Conservation (phyloP, 2,329 filamentous ascomycete species). For the Aaosphaeria arxii region DNA sequence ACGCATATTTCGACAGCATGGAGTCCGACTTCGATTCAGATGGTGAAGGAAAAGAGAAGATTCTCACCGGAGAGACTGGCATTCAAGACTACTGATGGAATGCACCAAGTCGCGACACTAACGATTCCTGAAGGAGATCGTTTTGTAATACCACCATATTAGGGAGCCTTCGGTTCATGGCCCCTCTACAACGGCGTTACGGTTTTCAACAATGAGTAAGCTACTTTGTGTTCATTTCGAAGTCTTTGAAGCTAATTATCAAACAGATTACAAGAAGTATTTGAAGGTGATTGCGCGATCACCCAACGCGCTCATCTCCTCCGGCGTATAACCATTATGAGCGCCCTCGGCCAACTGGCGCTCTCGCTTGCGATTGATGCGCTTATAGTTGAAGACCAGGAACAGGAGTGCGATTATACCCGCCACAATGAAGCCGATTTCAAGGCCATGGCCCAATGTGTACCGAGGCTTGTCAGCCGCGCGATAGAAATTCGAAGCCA, state of each 20-base stretch:
- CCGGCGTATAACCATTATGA: slow-evolving; percentile 42
- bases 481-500: slow-evolving; percentile 72
- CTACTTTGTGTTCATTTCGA: too few species aligned
- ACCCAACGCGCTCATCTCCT: slow-evolving; percentile 58
- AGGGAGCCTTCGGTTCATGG: too few species aligned
- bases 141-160: too few species aligned
- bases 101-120: too few species aligned
- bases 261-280: slow-evolving; percentile 52
- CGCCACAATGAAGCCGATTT: slow-evolving; percentile 48
- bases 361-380: slow-evolving; percentile 58
- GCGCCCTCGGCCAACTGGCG: slow-evolving; percentile 32
- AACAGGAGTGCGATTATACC: slow-evolving; percentile 46
- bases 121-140: too few species aligned
- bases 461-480: slow-evolving; percentile 48
- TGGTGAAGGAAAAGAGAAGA: slow-evolving; percentile 38
- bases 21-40: slow-evolving; percentile 64
- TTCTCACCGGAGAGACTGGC: slow-evolving; percentile 45
- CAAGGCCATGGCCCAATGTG: slow-evolving; percentile 50
- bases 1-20: slow-evolving; percentile 78
- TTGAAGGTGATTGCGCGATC: slow-evolving; percentile 62
- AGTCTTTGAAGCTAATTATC: too few species aligned
- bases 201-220: too few species aligned
- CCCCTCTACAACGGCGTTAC: too few species aligned
- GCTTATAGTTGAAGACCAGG: slow-evolving; percentile 51
- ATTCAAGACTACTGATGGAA: slow-evolving; percentile 45